Base-by-base conservation (phyloP, 495 filamentous ascomycete genomes). In the Tuber borchii region DNA sequence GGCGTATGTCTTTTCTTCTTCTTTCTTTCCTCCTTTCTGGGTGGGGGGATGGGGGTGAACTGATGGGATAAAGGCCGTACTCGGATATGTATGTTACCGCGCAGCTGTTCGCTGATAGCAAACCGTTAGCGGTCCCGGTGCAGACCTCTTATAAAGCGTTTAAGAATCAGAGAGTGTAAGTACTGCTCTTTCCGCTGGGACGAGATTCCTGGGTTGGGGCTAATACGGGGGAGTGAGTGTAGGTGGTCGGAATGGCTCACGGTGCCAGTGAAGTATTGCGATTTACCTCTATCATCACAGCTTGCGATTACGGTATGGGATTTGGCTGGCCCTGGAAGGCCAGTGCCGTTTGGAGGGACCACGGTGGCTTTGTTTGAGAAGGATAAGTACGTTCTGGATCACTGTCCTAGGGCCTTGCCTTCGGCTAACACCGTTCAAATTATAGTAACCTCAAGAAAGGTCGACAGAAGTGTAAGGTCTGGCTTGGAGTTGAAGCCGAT, bases 291-390 rank as follows among this genome's bases (percentile, higher is more conserved):
- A 42, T 90, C 90, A 75, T 88, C 93, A 2, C 92, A 93, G 80
- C 87, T 99, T 43, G 95, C 96, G 17, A 92, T 99, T 69, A 99
- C 95, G 17, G 85, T 97, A 73, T 97, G 95, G 96, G 95, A 99
- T 81, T 83, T 98, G 37, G 95, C 93, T 9, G 94, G 6, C 88
- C 90, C 31, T 90, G 90, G 43, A 88, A 90, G 46, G 84, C 88
- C 51, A 88, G 88, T 61, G 85, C 95, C 96, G 0, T 98, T 97
- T 84, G 96, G 95, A 20, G 95, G 95, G 37, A 97, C 95, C 14
- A 97, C 95, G 0, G 88, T 99, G 48, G 85, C 90, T 0, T 84
- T 99, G 14, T 99, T 98, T 83, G 95, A 98, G 80, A 88, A 90
- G 61, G 94, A 98, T 75, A 94, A 93, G 72, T 88, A 17, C n/a